Percentiles rank a stretch among this genome's conserved stretches.
These are phyloP conservation scores for Rugonectria rugulosa DNA, from an alignment of 2,329 filamentous ascomycete genomes.

Conservation along the genomic window DNA sequence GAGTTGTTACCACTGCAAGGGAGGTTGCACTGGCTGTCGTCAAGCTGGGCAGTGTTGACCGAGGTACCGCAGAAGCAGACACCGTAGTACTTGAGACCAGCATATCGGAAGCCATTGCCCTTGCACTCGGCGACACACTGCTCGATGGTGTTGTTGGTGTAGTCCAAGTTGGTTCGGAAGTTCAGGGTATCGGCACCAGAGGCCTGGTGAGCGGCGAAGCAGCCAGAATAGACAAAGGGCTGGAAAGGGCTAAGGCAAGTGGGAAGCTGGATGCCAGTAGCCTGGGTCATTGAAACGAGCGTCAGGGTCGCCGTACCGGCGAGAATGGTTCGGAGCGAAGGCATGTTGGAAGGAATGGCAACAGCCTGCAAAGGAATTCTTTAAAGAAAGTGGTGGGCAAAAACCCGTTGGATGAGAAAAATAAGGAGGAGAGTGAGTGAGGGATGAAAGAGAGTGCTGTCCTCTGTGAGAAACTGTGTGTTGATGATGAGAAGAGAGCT, in stretches of 20 bases:
- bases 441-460: slow-evolving; percentile 15
- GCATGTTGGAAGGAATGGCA: slow-evolving; percentile 21
- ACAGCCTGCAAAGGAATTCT: slow-evolving; percentile 25
- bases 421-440: slow-evolving; percentile 24
- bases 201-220: slow-evolving; percentile 48
- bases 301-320: slow-evolving; percentile 50
- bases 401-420: slow-evolving; percentile 19
- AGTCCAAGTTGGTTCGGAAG: slow-evolving; percentile 50
- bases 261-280: slow-evolving; percentile 54
- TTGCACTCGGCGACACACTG: slow-evolving; percentile 59
- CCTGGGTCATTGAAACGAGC: slow-evolving; percentile 47
- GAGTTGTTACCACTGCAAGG: slow-evolving; percentile 58
- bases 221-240: slow-evolving; percentile 58
- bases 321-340: slow-evolving; percentile 39
- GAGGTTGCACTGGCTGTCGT: slow-evolving; percentile 64
- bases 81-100: slow-evolving; percentile 60
- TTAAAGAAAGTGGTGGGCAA: slow-evolving; percentile 34
- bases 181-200: slow-evolving; percentile 48
- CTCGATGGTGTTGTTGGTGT: slow-evolving; percentile 55
- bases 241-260: slow-evolving; percentile 54
- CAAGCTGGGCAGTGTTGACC: slow-evolving; percentile 59
- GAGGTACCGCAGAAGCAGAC: slow-evolving; percentile 62
- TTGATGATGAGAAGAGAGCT: slow-evolving; percentile 23
- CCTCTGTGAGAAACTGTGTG: slow-evolving; percentile 34
- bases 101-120: slow-evolving; percentile 59